Percentiles rank a stretch among this genome's conserved stretches.
These are phyloP conservation scores for Cronartium ribicola DNA, from an alignment of 1,284 basidiomycete genomes.

Conservation along the genomic window DNA sequence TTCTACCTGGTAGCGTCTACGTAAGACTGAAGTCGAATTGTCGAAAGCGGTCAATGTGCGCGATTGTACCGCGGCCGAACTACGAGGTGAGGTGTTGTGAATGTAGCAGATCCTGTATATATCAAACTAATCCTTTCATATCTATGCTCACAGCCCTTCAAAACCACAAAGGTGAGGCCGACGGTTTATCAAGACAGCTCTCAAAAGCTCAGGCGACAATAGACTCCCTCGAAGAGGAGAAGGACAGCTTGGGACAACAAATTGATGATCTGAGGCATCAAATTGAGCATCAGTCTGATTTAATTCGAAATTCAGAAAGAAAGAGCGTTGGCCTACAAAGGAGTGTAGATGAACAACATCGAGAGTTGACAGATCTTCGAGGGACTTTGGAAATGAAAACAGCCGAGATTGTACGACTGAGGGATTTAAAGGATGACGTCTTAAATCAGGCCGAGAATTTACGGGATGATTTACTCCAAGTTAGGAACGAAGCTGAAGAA, in stretches of 20 bases:
- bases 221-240: conserved; percentile 21
- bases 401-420: conserved; percentile 17
- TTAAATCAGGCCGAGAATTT: conserved; percentile 23
- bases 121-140: not conserved
- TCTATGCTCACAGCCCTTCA: conserved; percentile 12
- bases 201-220: conserved; percentile 18
- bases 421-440: conserved; percentile 9
- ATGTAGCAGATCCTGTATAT: not conserved
- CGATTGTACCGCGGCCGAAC: conserved; percentile 30
- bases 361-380: not conserved
- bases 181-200: conserved; percentile 24
- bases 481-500: conserved; percentile 25
- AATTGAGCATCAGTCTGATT: conserved; percentile 6
- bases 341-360: conserved; percentile 9
- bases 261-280: conserved; percentile 1
- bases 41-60: conserved; percentile 28
- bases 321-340: conserved; percentile 10
- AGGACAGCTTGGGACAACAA: conserved; percentile 14
- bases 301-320: conserved; percentile 3
- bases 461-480: conserved; percentile 22
- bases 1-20: conserved; percentile 7
- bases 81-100: conserved; percentile 17
- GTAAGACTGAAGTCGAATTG: conserved; percentile 26
- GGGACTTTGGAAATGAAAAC: conserved; percentile 25
- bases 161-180: conserved; percentile 7